A percentile compares a stretch with the other conserved stretches of the same genome.
Evolutionary conservation across 2,329 filamentous ascomycete genomes (phyloP).

Genomic region (Ophiostoma tasmaniense): DNA sequence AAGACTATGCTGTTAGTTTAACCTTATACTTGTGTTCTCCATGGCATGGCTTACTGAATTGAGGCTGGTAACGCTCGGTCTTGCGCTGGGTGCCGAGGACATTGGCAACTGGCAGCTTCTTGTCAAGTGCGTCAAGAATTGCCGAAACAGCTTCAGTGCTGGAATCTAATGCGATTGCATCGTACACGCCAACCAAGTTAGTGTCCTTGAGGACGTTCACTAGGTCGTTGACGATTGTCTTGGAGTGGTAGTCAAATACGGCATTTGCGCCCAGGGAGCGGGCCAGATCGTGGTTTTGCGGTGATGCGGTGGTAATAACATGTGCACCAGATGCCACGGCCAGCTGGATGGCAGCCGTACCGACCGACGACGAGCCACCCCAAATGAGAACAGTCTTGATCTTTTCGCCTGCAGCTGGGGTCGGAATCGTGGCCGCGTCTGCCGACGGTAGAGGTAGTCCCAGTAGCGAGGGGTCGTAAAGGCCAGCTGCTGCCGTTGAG

Average conservation of each 20-base stretch:
- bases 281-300: neutral
- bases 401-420: neutral
- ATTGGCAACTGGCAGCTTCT: neutral
- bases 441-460: neutral
- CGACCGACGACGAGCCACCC: neutral
- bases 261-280: neutral
- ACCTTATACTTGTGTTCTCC: neutral
- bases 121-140: neutral
- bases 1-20: neutral
- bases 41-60: neutral
- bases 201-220: neutral
- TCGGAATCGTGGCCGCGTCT: neutral
- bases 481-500: neutral
- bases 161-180: neutral
- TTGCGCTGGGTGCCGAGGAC: neutral
- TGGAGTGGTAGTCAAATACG: neutral
- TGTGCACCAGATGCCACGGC: neutral
- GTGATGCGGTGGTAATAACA: neutral
- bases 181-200: neutral
- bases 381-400: neutral
- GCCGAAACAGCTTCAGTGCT: neutral
- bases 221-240: neutral
- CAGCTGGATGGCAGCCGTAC: neutral
- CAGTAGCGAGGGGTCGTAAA: neutral
- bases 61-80: neutral